Conservation (phyloP, 176 grass and related monocot genomes). For the Guadua angustifolia region DNA sequence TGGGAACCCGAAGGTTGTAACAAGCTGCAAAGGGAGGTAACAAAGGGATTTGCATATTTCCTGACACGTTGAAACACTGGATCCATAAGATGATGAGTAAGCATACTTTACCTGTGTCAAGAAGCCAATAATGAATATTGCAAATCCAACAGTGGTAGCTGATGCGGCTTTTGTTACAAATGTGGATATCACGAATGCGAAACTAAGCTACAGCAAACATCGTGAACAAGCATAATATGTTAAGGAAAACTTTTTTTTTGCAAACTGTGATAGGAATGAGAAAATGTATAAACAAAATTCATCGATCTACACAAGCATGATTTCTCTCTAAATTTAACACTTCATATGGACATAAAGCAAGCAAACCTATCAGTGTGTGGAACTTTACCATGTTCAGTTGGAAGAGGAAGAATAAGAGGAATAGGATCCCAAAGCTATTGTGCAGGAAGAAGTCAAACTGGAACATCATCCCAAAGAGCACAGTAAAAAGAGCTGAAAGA, state of each 20-base stretch:
- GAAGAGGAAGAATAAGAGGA: constrained; percentile 89
- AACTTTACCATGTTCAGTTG: constrained; percentile 91
- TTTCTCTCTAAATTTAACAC: constrained; percentile 18
- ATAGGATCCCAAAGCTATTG: constrained; percentile 79
- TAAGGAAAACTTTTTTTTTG: neutral
- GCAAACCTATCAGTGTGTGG: constrained; percentile 29
- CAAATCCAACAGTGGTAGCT: constrained; percentile 91
- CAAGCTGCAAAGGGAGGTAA: constrained; percentile 65
- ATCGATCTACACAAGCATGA: constrained; percentile 1
- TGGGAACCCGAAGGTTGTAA: constrained; percentile 86
- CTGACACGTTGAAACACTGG: constrained; percentile 10
- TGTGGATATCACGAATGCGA: constrained; percentile 96
- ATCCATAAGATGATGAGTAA: constrained; percentile 14
- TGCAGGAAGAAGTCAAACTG: constrained; percentile 91
- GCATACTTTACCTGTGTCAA: constrained; percentile 77
- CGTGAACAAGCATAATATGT: constrained; percentile 25
- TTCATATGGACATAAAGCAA: constrained; percentile 14
- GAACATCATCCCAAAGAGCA: constrained; percentile 99
- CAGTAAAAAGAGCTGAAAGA: constrained; percentile 78
- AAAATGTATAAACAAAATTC: constrained; percentile 31
- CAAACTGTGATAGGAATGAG: constrained; percentile 11
- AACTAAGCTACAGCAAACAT: constrained; percentile 73
- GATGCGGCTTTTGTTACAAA: constrained; percentile 90
- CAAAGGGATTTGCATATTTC: constrained; percentile 27
- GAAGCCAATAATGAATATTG: constrained; percentile 95